Percentiles rank a stretch among this genome's conserved stretches.
Evolutionary conservation across 768 basidiomycete species (phyloP).

Genomic region (Suillus weaverae): DNA sequence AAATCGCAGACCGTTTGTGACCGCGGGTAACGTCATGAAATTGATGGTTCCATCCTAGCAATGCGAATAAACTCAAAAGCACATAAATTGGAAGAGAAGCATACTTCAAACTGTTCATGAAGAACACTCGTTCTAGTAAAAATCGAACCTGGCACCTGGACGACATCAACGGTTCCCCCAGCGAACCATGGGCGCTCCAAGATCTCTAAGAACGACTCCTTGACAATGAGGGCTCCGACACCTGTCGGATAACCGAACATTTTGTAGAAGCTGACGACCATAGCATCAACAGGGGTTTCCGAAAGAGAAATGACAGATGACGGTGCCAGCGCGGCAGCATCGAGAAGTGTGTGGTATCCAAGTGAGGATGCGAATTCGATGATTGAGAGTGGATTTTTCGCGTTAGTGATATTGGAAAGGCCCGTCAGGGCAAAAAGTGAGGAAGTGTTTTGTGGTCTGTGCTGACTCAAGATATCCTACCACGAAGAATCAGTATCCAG

Average conservation of each 20-base stretch:
- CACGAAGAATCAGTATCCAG: slow-evolving; percentile 5
- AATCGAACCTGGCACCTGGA: slow-evolving; percentile 75
- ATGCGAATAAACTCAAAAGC: slow-evolving; percentile 13
- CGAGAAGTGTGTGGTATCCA: slow-evolving; percentile 75
- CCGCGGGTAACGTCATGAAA: slow-evolving; percentile 73
- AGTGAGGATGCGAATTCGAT: slow-evolving; percentile 62
- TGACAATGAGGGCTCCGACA: slow-evolving; percentile 76
- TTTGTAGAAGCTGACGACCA: slow-evolving; percentile 86
- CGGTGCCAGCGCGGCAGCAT: slow-evolving; percentile 80
- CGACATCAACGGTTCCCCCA: slow-evolving; percentile 79
- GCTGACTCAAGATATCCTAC: slow-evolving; percentile 55
- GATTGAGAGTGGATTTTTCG: slow-evolving; percentile 67
- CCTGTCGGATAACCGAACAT: slow-evolving; percentile 90
- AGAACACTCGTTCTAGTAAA: slow-evolving; percentile 58
- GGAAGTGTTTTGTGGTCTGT: slow-evolving; percentile 48
- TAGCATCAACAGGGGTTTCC: slow-evolving; percentile 72
- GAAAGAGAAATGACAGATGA: slow-evolving; percentile 67
- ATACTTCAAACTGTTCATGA: slow-evolving; percentile 80
- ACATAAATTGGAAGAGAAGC: slow-evolving; percentile 11
- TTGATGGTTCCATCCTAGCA: slow-evolving; percentile 82
- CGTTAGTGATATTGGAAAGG: slow-evolving; percentile 81
- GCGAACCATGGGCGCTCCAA: slow-evolving; percentile 82
- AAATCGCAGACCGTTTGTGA: slow-evolving; percentile 76
- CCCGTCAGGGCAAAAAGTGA: slow-evolving; percentile 76
- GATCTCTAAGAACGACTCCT: slow-evolving; percentile 60